Percentiles rank a stretch among this genome's conserved stretches.
These are phyloP conservation scores for Fusarium oxysporum DNA, from an alignment of 2,329 filamentous ascomycete genomes.

Conservation along the genomic window DNA sequence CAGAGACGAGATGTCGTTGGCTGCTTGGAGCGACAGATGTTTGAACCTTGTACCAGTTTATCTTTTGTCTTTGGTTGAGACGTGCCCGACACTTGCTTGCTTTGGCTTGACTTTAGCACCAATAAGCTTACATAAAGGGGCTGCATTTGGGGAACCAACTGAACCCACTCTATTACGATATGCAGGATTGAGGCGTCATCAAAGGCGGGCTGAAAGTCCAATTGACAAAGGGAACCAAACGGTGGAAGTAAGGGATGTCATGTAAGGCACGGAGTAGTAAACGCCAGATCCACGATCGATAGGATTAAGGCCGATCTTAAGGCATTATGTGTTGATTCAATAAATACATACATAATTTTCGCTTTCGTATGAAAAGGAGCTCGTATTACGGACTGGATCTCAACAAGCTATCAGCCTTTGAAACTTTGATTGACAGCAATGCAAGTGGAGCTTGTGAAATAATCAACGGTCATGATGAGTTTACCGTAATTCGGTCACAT, in stretches of 20 bases:
- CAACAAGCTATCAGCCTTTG: neutral
- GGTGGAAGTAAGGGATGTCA: conserved; percentile 13
- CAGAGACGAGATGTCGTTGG: neutral
- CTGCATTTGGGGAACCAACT: neutral
- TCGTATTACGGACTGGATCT: neutral
- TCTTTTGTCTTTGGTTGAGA: neutral
- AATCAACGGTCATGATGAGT: conserved; percentile 6
- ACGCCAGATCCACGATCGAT: conserved; percentile 4
- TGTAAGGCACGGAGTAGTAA: neutral
- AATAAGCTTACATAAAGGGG: conserved; percentile 18
- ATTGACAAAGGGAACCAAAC: neutral
- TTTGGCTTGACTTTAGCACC: neutral
- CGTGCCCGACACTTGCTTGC: neutral
- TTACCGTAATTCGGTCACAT: conserved; percentile 15
- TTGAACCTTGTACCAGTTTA: conserved; percentile 6
- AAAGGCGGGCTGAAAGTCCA: neutral
- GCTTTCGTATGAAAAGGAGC: neutral
- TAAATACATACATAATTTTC: conserved; percentile 2
- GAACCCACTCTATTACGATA: conserved; percentile 18
- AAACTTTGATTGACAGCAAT: neutral
- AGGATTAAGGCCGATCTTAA: neutral
- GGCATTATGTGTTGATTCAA: neutral
- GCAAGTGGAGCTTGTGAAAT: conserved; percentile 10
- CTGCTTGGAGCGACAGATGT: neutral
- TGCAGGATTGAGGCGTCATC: conserved; percentile 22